Base-by-base conservation (phyloP, 1,284 basidiomycete genomes). In the Earliella scabrosa region DNA sequence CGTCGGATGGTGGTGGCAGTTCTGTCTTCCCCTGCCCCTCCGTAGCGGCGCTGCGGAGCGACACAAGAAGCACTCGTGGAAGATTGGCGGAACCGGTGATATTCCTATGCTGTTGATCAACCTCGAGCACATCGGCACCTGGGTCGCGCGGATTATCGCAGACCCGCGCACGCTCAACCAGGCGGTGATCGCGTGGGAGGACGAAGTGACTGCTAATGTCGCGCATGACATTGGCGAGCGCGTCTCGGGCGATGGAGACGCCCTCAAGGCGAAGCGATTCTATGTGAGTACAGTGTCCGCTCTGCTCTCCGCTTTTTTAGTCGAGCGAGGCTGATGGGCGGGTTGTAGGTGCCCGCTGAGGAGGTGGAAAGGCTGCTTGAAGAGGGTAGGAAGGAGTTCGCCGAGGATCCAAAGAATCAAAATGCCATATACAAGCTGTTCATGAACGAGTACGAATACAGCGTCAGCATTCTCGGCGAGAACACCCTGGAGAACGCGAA, bases 121-220 rank as follows among this genome's bases (percentile, higher is more conserved):
- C 21, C 9, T 44, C 16, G n/a, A 46, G 7, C 48, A 58, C 27
- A 49, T 64, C 34, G 64, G 64, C 13, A 23, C 32, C 1, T 64
- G 50, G n/a, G 56, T 64, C 13, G 60, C 52, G 21, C 43, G 56
- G 16, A 45, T 45, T 27, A 9, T 45, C 8, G 43, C 27, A 8
- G 43, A 45, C 43, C 43, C 26, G 27, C 21, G 43, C 18, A 66
- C 65, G 8, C 31, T 61, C 46, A 65, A 66, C 47, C 34, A 54
- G 16, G 50, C 56, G 38, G 58, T 66, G 29, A 63, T 66, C 38
- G 50, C 52, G 11, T 63, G 61, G 59, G 48, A 51, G 7, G 61
- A 65, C 31, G 57, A 61, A 38, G 52, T 60, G 7, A 56, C 59
- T 6, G 56, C 50, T 35, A 26, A 24, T 11, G 50, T 60, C 21